These are phyloP conservation scores for Glycyrrhiza uralensis DNA, from an alignment of 306 rosid genomes.

Conservation along the genomic window DNA sequence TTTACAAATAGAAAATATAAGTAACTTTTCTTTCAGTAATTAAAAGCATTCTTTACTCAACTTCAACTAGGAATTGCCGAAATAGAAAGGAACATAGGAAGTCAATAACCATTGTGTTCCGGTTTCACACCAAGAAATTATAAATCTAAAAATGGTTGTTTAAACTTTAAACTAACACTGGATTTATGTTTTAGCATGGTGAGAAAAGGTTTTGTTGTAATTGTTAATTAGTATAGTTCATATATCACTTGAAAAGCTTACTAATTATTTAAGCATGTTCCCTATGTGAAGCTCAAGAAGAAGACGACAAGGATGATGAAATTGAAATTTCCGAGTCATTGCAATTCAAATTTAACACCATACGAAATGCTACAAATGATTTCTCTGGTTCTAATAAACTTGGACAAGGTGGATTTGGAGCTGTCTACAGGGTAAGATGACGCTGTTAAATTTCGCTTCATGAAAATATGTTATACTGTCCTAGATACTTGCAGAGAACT, in stretches of 20 bases:
- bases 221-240: background rate
- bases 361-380: slow-evolving; percentile 24
- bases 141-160: background rate
- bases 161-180: background rate
- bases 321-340: background rate
- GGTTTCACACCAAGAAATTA: background rate
- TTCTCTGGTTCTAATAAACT: slow-evolving; percentile 28
- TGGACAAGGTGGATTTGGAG: slow-evolving; percentile 37
- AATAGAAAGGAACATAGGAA: background rate
- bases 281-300: background rate
- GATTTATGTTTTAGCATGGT: too few species aligned
- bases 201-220: too few species aligned
- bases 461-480: background rate
- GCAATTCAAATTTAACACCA: slow-evolving; percentile 21
- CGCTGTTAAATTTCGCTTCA: background rate
- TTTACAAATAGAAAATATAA: background rate
- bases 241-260: background rate
- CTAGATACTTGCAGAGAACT: background rate
- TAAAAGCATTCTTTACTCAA: background rate
- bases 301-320: background rate
- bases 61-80: background rate
- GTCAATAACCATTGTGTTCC: background rate
- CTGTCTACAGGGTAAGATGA: slow-evolving; percentile 25
- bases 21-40: too few species aligned
- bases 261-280: background rate